Conservation (phyloP, 305 asterid genomes). For the Solanum hybrid region DNA sequence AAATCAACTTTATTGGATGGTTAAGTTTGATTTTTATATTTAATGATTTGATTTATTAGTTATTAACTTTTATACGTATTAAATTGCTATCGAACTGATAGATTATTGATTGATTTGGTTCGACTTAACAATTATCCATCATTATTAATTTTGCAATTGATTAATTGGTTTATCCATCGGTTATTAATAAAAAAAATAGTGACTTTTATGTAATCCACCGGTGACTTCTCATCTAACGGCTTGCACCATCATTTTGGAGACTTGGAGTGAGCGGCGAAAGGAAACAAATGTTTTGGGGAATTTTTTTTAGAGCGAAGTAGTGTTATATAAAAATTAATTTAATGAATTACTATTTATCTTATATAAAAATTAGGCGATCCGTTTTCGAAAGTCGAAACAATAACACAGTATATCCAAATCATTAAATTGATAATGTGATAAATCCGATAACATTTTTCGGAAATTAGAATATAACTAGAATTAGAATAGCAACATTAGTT, state of each 20-base stretch:
- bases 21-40: neutral
- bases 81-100: neutral
- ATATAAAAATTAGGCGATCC: neutral
- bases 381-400: neutral
- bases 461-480: neutral
- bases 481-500: neutral
- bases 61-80: neutral
- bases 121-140: neutral
- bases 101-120: neutral
- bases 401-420: neutral
- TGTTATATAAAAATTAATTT: neutral
- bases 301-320: neutral
- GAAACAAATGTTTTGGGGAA: neutral
- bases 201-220: too few species aligned
- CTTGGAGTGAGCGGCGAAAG: neutral
- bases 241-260: neutral
- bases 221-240: too few species aligned
- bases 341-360: neutral
- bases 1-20: neutral
- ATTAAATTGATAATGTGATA: too few species aligned
- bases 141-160: too few species aligned
- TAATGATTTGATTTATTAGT: neutral
- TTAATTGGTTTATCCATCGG: neutral
- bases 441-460: too few species aligned
- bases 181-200: too few species aligned